Evolutionary conservation across 1,139 yeast genomes (phyloP).

Genomic region (Pichia sp.): DNA sequence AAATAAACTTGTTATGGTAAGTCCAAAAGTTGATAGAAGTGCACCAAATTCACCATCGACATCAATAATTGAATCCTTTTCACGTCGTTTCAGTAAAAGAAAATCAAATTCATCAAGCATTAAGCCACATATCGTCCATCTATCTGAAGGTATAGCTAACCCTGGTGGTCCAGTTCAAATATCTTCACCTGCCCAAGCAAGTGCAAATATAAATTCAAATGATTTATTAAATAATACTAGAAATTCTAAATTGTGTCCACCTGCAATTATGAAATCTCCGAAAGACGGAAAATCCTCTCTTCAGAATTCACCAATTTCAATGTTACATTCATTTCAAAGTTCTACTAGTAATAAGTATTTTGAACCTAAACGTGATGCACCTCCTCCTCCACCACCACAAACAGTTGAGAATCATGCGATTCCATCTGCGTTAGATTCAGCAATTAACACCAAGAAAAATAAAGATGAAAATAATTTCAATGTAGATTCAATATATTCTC

Average conservation of each 20-base stretch:
- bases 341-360: not conserved
- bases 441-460: not conserved
- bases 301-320: too few relatives aligned
- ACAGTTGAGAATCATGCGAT: not conserved
- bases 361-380: conserved; percentile 11
- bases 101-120: conserved; percentile 7
- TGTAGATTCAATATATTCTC: not conserved
- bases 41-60: conserved; percentile 15
- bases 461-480: not conserved
- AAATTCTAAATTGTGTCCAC: not conserved
- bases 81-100: conserved; percentile 23
- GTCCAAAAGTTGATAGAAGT: conserved; percentile 7
- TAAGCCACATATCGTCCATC: conserved; percentile 20
- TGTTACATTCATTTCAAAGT: too few relatives aligned
- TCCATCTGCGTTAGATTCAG: conserved; percentile 4
- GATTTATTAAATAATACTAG: not conserved
- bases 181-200: conserved; percentile 19
- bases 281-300: not conserved
- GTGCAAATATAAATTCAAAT: not conserved
- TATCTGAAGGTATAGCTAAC: conserved; percentile 19
- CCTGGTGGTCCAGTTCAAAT: conserved; percentile 20
- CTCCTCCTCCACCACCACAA: conserved; percentile 13
- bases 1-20: not conserved
- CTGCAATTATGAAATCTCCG: not conserved
- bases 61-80: conserved; percentile 19